These are phyloP conservation scores for Dioscorea zingiberensis DNA, from an alignment of 106 monocot genomes.

Conservation along the genomic window DNA sequence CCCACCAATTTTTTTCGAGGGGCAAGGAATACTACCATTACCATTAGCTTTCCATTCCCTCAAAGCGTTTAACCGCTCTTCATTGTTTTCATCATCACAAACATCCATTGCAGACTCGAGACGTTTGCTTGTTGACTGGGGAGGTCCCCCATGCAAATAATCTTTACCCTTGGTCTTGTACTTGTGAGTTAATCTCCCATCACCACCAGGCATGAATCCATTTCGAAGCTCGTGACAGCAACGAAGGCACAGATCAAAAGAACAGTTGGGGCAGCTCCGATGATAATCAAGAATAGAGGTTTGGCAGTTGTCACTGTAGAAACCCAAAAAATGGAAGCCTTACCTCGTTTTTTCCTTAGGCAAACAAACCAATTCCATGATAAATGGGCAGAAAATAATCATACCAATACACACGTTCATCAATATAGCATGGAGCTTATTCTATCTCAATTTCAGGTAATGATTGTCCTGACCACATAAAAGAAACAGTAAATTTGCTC, in stretches of 20 bases:
- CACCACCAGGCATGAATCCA: constrained; percentile 12
- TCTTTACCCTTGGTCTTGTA: neutral
- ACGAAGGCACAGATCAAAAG: constrained; percentile 38
- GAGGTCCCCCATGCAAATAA: too few species aligned
- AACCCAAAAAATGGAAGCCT: too few species aligned
- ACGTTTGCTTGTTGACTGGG: too few species aligned
- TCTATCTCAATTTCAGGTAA: neutral
- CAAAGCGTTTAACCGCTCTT: neutral
- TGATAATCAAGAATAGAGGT: constrained; percentile 46
- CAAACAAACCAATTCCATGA: neutral
- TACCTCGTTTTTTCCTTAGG: too few species aligned
- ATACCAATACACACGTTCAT: constrained; percentile 13
- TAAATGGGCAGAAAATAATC: neutral
- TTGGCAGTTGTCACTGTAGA: constrained; percentile 38
- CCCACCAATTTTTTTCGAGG: constrained; percentile 18
- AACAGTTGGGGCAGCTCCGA: constrained; percentile 41
- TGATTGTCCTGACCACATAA: neutral
- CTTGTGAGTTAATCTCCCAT: neutral
- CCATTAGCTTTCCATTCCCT: constrained; percentile 16
- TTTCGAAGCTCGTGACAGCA: constrained; percentile 60
- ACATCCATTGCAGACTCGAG: too few species aligned
- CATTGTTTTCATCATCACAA: neutral
- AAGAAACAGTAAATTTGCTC: neutral
- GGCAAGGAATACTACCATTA: constrained; percentile 33
- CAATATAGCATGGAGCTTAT: neutral